Evolutionary conservation across 257 asterid genomes (phyloP).

Genomic region (Fraxinus pennsylvanica): DNA sequence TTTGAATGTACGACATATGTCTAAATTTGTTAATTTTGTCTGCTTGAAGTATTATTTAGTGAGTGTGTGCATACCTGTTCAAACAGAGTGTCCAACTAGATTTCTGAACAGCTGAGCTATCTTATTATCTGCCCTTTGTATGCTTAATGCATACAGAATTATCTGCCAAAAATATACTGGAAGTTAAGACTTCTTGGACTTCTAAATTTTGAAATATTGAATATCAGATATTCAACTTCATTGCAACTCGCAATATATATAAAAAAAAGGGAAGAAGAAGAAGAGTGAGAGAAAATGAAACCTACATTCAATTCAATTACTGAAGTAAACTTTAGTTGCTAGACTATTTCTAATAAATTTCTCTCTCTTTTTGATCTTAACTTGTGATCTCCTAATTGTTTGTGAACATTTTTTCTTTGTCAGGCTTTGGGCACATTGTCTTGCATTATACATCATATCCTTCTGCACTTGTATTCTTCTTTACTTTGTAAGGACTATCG

Average conservation of each 20-base stretch:
- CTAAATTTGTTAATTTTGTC: neutral
- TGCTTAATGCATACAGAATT: neutral
- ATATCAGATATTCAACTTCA: neutral
- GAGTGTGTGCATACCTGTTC: neutral
- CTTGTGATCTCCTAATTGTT: conserved; percentile 13
- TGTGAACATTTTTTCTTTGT: conserved; percentile 27
- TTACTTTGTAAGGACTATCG: conserved; percentile 62
- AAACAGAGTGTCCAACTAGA: too few relatives aligned
- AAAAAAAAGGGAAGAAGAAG: too few relatives aligned
- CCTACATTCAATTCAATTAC: conserved; percentile 13
- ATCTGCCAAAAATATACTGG: neutral
- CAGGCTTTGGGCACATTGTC: conserved; percentile 97
- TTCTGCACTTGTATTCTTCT: conserved; percentile 74
- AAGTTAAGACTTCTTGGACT: neutral
- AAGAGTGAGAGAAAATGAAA: neutral
- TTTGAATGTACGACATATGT: neutral
- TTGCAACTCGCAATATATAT: neutral
- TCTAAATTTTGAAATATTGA: neutral
- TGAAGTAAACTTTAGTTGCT: conserved; percentile 4
- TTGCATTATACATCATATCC: conserved; percentile 72
- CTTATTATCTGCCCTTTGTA: neutral
- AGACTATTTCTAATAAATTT: conserved; percentile 2
- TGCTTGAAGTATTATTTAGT: neutral
- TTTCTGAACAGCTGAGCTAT: neutral
- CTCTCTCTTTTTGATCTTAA: conserved; percentile 21